A percentile compares a stretch with the other conserved stretches of the same genome.
Evolutionary conservation across 768 basidiomycete species (phyloP).

Genomic region (Gloeopeniophorella convolvens): DNA sequence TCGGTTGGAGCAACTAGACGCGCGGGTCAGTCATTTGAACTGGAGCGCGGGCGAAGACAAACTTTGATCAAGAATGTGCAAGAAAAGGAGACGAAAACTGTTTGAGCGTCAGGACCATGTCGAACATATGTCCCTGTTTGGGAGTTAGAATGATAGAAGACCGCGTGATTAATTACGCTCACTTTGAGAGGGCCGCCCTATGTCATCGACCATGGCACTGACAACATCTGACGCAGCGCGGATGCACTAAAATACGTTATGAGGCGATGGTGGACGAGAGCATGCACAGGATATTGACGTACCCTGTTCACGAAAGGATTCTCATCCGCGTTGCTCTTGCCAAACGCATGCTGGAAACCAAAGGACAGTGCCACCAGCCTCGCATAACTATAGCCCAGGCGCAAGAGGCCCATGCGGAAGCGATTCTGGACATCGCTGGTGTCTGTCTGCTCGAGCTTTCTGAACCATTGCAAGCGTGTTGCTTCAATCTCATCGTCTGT

Average conservation of each 20-base stretch:
- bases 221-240: slow-evolving; percentile 62
- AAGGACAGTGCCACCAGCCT: slow-evolving; percentile 66
- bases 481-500: slow-evolving; percentile 63
- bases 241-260: slow-evolving; percentile 47
- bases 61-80: slow-evolving; percentile 29
- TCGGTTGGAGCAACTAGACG: slow-evolving; percentile 25
- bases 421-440: slow-evolving; percentile 46
- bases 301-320: slow-evolving; percentile 63
- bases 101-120: slow-evolving; percentile 28
- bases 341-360: slow-evolving; percentile 71
- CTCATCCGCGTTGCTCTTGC: slow-evolving; percentile 52
- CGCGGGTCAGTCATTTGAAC: background rate
- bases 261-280: background rate
- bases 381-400: slow-evolving; percentile 58
- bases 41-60: background rate
- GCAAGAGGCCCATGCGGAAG: slow-evolving; percentile 57
- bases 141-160: background rate
- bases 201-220: slow-evolving; percentile 48
- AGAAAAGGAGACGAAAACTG: slow-evolving; percentile 29
- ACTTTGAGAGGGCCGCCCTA: slow-evolving; percentile 54
- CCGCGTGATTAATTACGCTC: slow-evolving; percentile 20
- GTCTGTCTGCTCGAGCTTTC: slow-evolving; percentile 45
- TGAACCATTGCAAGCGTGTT: slow-evolving; percentile 51
- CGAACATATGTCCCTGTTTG: slow-evolving; percentile 21
- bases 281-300: slow-evolving; percentile 26